Conservation (phyloP, 2,329 filamentous ascomycete genomes). For the Hymenoscyphus albidus region DNA sequence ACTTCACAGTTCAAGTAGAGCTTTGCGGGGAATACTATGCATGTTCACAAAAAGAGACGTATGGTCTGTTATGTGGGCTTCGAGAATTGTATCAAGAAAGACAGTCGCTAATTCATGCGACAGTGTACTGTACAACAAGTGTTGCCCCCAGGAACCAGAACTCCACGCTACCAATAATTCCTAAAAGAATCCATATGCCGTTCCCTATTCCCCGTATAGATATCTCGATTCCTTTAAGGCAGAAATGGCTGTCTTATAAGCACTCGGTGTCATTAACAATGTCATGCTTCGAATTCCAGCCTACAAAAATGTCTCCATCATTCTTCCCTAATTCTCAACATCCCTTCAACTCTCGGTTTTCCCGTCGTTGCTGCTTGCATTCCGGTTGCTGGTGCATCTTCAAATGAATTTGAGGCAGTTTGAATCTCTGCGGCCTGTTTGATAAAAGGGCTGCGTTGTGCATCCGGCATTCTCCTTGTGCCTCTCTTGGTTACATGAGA, state of each 20-base stretch:
- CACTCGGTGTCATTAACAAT: background rate
- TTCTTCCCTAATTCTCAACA: background rate
- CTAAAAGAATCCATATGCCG: background rate
- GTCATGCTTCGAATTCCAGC: background rate
- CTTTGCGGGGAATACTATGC: background rate
- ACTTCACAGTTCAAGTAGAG: background rate
- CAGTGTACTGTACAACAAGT: background rate
- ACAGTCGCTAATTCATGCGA: background rate
- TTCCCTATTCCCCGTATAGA: background rate
- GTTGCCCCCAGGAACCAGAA: background rate
- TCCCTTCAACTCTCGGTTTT: background rate
- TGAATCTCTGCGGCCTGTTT: background rate
- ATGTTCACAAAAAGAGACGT: background rate
- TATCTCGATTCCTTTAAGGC: background rate
- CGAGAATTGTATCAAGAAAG: background rate
- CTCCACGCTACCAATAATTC: background rate
- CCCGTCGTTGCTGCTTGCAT: background rate
- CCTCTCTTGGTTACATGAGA: background rate
- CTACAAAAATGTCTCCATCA: background rate
- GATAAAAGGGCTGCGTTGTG: background rate
- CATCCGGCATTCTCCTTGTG: background rate
- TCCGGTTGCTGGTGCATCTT: background rate
- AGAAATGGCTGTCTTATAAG: background rate
- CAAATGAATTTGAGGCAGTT: background rate
- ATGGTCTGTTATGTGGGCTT: background rate